phyloP scores from a whole-genome alignment of 73 alveolate species.

The Halteria grandinella region DNA sequence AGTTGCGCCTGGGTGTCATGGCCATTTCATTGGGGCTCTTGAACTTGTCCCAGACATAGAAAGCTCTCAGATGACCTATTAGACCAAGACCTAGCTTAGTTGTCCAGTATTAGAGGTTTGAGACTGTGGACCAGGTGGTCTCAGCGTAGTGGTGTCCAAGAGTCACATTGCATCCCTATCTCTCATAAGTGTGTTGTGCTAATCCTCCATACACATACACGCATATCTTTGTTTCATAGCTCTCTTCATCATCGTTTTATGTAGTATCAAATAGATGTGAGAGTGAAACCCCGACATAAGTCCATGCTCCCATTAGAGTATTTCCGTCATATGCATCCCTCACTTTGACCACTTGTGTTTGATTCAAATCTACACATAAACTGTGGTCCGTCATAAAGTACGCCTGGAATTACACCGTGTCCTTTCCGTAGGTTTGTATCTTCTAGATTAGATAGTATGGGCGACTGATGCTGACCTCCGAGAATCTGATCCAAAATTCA shows the following conservation, averaged over 20 bases:
- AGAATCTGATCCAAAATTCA: conserved; percentile 15
- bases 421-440: conserved; percentile 8
- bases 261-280: conserved; percentile 6
- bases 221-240: conserved; percentile 1
- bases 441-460: conserved; percentile 11
- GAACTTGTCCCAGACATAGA: conserved; percentile 4
- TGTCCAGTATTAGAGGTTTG: background rate
- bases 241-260: background rate
- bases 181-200: background rate
- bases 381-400: background rate
- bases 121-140: no score
- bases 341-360: background rate
- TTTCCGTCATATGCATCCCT: conserved; percentile 2
- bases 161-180: background rate
- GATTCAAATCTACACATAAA: background rate
- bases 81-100: conserved; percentile 17
- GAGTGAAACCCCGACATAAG: conserved; percentile 4
- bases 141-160: conserved; percentile 21
- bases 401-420: background rate
- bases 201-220: conserved; percentile 3
- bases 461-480: background rate
- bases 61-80: background rate
- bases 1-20: conserved; percentile 16
- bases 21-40: conserved; percentile 1
- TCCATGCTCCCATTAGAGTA: background rate